Conservation (phyloP, 2,329 filamentous ascomycete species). For the Cordyceps fumosorosea region DNA sequence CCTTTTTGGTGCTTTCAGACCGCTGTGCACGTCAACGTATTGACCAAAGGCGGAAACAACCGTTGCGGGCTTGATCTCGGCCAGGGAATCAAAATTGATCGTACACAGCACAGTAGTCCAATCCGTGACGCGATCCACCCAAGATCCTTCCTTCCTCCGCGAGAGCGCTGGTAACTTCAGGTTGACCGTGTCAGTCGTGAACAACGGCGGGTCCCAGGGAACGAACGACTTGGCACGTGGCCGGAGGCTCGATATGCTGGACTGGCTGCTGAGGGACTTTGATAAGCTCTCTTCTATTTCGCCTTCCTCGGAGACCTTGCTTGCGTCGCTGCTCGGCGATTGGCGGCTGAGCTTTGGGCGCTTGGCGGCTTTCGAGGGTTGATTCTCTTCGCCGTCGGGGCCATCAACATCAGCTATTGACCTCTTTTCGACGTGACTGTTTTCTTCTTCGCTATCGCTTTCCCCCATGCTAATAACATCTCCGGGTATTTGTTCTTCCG, state of each 20-base stretch:
- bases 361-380: slow-evolving; percentile 6
- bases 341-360: not conserved
- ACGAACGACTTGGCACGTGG: slow-evolving; percentile 15
- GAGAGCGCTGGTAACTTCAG: slow-evolving; percentile 11
- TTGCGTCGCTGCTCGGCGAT: slow-evolving; percentile 18
- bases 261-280: slow-evolving; percentile 2
- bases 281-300: slow-evolving; percentile 25
- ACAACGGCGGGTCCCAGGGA: slow-evolving; percentile 20
- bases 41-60: slow-evolving; percentile 22
- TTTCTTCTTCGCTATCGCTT: slow-evolving; percentile 20
- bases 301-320: slow-evolving; percentile 26
- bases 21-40: slow-evolving; percentile 26
- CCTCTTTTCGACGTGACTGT: slow-evolving; percentile 22
- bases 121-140: slow-evolving; percentile 7
- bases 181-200: slow-evolving; percentile 15
- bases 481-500: slow-evolving; percentile 13
- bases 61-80: slow-evolving; percentile 20
- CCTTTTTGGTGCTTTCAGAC: slow-evolving; percentile 25
- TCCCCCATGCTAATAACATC: slow-evolving; percentile 19
- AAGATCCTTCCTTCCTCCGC: slow-evolving; percentile 10
- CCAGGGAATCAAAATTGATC: slow-evolving; percentile 20
- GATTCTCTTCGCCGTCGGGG: slow-evolving; percentile 14
- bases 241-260: slow-evolving; percentile 5
- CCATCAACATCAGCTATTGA: slow-evolving; percentile 20
- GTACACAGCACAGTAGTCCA: slow-evolving; percentile 13